A percentile compares a stretch with the other conserved stretches of the same genome.
These are phyloP conservation scores for Naganishia vaughanmartiniae DNA, from an alignment of 768 basidiomycete species.

Conservation along the genomic window DNA sequence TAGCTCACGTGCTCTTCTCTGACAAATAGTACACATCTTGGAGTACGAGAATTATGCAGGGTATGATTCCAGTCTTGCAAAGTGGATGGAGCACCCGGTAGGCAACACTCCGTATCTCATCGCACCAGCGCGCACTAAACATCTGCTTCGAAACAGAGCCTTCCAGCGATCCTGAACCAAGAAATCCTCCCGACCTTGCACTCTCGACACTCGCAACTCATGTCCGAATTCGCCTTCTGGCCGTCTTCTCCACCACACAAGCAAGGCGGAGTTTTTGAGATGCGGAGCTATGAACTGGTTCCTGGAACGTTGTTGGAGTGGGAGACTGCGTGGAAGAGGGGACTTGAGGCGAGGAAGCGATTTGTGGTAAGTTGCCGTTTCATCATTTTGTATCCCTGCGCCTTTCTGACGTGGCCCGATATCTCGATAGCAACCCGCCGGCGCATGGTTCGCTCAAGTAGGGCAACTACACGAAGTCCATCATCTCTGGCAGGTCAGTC, in stretches of 20 bases:
- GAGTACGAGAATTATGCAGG: slow-evolving; percentile 94
- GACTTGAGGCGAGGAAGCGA: slow-evolving; percentile 87
- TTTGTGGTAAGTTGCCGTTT: slow-evolving; percentile 63
- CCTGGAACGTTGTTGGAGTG: slow-evolving; percentile 90
- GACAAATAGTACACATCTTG: slow-evolving; percentile 58
- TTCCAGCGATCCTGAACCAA: slow-evolving; percentile 64
- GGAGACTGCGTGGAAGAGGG: slow-evolving; percentile 90
- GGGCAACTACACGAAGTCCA: slow-evolving; percentile 64
- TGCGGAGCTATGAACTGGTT: slow-evolving; percentile 75
- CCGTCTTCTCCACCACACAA: slow-evolving; percentile 82
- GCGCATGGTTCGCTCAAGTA: slow-evolving; percentile 53
- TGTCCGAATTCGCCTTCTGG: slow-evolving; percentile 84
- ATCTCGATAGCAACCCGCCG: slow-evolving; percentile 43
- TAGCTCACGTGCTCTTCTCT: slow-evolving; percentile 47
- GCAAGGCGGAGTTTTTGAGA: slow-evolving; percentile 88
- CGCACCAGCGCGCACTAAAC: slow-evolving; percentile 4
- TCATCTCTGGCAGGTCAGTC: slow-evolving; percentile 90
- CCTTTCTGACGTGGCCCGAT: too few relatives aligned
- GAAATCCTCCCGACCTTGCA: slow-evolving; percentile 69
- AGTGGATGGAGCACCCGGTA: slow-evolving; percentile 23
- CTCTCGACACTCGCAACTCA: slow-evolving; percentile 72
- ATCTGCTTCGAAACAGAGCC: slow-evolving; percentile 54
- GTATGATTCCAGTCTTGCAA: slow-evolving; percentile 67
- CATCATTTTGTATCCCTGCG: background rate
- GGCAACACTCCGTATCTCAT: slow-evolving; percentile 9